These are phyloP conservation scores for Globisporangium emineosum DNA, from an alignment of 352 stramenopile genomes.

Conservation along the genomic window DNA sequence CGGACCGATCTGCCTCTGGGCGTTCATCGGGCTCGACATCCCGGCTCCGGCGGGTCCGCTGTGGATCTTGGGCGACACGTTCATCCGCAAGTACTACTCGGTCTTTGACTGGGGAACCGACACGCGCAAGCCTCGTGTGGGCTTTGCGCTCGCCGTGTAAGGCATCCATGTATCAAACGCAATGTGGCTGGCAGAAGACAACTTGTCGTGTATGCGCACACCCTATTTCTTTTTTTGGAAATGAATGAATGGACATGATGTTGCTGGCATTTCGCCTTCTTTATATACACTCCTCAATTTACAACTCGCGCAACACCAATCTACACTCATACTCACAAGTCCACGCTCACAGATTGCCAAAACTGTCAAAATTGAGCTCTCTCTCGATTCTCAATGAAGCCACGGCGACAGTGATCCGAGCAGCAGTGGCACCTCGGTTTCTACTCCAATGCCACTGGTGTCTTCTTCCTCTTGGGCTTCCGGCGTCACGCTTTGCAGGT, in stretches of 20 bases:
- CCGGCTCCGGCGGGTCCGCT: conserved; percentile 2
- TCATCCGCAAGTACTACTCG: conserved; percentile 93
- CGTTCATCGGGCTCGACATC: conserved; percentile 17
- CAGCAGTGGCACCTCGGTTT: conserved; percentile 14
- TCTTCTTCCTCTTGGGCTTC: conserved; percentile 15
- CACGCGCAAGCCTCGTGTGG: conserved; percentile 59
- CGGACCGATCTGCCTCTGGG: conserved; percentile 18
- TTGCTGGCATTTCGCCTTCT: not conserved
- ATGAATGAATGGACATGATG: not conserved
- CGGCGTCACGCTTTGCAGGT: conserved; percentile 3
- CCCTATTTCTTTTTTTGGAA: not conserved
- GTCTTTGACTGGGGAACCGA: conserved; percentile 84
- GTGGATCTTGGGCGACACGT: conserved; percentile 82
- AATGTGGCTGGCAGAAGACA: not conserved
- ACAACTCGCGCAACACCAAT: not conserved
- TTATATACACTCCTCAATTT: conserved; percentile 4
- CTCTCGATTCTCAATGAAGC: conserved; percentile 41
- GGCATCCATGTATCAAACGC: not conserved
- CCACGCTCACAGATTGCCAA: not conserved
- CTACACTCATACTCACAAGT: not conserved
- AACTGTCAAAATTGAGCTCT: conserved; percentile 14
- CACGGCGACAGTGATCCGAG: conserved; percentile 57
- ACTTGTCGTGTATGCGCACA: not conserved
- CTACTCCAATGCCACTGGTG: conserved; percentile 1
- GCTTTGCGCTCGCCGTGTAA: conserved; percentile 60